phyloP scores from a whole-genome alignment of 2,329 filamentous ascomycete genomes.

The Blastomyces parvus region DNA sequence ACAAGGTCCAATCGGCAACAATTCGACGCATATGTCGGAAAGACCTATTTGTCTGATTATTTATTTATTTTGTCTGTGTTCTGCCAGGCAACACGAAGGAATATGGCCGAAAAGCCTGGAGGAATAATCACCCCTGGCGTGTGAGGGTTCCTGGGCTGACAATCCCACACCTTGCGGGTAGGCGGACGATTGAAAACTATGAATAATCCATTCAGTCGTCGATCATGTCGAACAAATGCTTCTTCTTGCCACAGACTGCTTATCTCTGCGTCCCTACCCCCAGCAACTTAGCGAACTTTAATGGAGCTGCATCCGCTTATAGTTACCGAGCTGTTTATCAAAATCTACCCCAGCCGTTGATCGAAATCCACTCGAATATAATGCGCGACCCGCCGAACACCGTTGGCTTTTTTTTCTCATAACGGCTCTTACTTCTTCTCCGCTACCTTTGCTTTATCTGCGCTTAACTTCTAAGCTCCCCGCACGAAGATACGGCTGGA shows the following conservation, averaged over 20 bases:
- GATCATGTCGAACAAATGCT: not conserved
- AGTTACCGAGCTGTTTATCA: not conserved
- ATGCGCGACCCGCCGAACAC: not conserved
- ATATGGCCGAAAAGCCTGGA: no score
- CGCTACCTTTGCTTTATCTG: not conserved
- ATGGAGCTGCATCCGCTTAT: not conserved
- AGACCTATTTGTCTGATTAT: no score
- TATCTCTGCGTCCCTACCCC: not conserved
- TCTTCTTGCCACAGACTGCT: not conserved
- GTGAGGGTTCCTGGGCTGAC: no score
- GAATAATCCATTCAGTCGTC: no score
- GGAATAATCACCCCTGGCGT: no score
- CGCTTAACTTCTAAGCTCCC: not conserved
- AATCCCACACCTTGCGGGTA: no score
- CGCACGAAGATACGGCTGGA: not conserved
- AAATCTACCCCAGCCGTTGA: not conserved
- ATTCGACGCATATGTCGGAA: no score
- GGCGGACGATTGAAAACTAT: no score
- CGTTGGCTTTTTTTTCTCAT: not conserved
- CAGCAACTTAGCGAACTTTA: not conserved
- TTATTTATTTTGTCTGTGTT: no score
- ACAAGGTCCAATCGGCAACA: no score
- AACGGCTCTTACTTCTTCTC: not conserved
- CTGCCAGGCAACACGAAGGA: no score
- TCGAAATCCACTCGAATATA: not conserved